Percentiles rank a stretch among this genome's conserved stretches.
Evolutionary conservation across 768 basidiomycete genomes (phyloP).

Genomic region (Amylocystis lapponica): DNA sequence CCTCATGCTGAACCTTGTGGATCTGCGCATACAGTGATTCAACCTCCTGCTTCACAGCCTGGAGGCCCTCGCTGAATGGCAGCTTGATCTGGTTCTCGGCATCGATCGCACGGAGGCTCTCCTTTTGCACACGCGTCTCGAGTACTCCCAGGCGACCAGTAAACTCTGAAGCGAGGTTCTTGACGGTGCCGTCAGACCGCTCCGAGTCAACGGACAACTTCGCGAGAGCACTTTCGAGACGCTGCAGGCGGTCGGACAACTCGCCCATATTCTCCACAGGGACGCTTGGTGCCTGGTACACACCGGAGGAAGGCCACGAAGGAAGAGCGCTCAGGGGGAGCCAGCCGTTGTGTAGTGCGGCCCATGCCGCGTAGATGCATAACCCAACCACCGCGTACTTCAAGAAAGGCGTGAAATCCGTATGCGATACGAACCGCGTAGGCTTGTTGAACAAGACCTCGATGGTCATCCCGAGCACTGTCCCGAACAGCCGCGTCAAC

Average conservation of each 20-base stretch:
- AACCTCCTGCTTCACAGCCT: conserved; percentile 49
- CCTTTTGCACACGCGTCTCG: conserved; percentile 48
- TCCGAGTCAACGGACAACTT: conserved; percentile 53
- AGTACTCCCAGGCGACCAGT: conserved; percentile 48
- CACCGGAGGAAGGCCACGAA: conserved; percentile 22
- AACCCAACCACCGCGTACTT: conserved; percentile 40
- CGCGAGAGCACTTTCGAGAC: conserved; percentile 58
- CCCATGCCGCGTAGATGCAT: conserved; percentile 41
- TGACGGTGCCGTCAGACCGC: conserved; percentile 42
- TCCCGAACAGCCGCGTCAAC: conserved; percentile 18
- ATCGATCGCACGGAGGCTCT: conserved; percentile 42
- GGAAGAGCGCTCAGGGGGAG: conserved; percentile 18
- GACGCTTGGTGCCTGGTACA: conserved; percentile 48
- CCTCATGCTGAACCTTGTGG: conserved; percentile 19
- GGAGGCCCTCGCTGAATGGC: conserved; percentile 38
- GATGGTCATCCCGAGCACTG: conserved; percentile 42
- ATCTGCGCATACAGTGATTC: conserved; percentile 44
- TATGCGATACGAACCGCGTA: conserved; percentile 30
- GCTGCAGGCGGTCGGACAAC: conserved; percentile 53
- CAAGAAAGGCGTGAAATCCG: conserved; percentile 29
- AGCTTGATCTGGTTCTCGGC: conserved; percentile 42
- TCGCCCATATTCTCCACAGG: conserved; percentile 66
- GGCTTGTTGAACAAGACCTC: conserved; percentile 49
- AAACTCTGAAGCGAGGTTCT: conserved; percentile 48
- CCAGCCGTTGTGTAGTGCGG: conserved; percentile 27